Evolutionary conservation across 495 filamentous ascomycete species (phyloP).

Genomic region (Terfezia boudieri): DNA sequence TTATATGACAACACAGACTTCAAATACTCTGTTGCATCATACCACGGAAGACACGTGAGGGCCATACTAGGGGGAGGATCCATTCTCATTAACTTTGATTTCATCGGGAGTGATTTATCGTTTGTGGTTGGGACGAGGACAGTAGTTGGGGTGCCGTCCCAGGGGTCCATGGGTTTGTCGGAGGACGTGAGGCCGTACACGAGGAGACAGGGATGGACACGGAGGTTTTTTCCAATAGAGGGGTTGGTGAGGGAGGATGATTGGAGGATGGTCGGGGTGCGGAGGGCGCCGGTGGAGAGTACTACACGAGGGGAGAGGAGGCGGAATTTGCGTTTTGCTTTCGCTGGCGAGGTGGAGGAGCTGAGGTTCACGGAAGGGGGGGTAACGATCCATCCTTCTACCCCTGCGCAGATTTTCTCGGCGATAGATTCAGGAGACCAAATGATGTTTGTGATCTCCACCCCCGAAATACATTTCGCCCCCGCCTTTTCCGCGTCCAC

Average conservation of each 20-base stretch:
- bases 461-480: constrained; percentile 59
- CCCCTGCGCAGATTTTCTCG: not conserved
- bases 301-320: constrained; percentile 47
- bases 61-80: too few species aligned
- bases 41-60: too few species aligned
- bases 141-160: too few species aligned
- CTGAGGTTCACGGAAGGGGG: not conserved
- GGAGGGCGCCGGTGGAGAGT: constrained; percentile 46
- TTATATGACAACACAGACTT: too few species aligned
- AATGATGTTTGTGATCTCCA: constrained; percentile 13
- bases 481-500: constrained; percentile 54
- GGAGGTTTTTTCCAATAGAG: constrained; percentile 62
- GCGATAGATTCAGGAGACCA: not conserved
- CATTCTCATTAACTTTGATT: too few species aligned
- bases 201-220: constrained; percentile 52
- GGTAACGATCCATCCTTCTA: not conserved
- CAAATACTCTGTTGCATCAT: too few species aligned
- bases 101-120: too few species aligned
- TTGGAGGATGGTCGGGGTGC: constrained; percentile 51
- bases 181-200: constrained; percentile 14
- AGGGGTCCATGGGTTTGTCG: too few species aligned
- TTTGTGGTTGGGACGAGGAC: too few species aligned
- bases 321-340: not conserved
- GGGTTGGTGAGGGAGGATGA: constrained; percentile 36
- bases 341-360: not conserved